Percentiles rank a stretch among this genome's conserved stretches.
Conservation (phyloP, 345 rosid species). For the Mangifera indica region DNA sequence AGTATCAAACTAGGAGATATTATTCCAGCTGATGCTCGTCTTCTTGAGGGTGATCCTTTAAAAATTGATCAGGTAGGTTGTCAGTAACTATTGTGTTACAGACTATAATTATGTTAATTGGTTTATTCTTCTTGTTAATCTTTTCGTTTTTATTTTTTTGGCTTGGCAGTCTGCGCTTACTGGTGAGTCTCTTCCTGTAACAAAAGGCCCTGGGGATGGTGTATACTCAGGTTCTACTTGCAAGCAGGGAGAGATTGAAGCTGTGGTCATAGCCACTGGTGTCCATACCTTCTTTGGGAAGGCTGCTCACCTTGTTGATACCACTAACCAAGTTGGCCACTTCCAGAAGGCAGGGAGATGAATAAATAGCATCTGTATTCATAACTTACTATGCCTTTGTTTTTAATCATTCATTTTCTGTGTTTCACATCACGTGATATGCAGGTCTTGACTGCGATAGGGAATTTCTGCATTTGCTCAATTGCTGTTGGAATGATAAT, state of each 20-base stretch:
- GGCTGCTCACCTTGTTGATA: conserved; percentile 96
- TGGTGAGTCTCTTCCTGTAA: conserved; percentile 97
- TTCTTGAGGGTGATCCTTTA: conserved; percentile 92
- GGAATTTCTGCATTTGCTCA: conserved; percentile 98
- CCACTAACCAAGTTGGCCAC: conserved; percentile 98
- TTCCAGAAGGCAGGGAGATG: conserved; percentile 74
- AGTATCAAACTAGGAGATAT: conserved; percentile 96
- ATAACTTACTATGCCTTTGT: neutral
- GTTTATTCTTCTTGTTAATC: conserved; percentile 2
- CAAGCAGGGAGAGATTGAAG: conserved; percentile 97
- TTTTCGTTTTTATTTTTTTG: neutral
- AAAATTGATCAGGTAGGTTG: conserved; percentile 85
- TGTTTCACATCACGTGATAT: conserved; percentile 16
- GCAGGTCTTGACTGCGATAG: conserved; percentile 96
- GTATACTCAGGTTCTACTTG: conserved; percentile 97
- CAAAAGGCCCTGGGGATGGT: conserved; percentile 96
- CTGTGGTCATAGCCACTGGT: conserved; percentile 93
- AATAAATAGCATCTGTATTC: neutral
- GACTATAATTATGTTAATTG: conserved; percentile 17
- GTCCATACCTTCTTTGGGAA: conserved; percentile 98
- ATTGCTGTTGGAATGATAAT: conserved; percentile 91
- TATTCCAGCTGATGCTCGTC: conserved; percentile 95
- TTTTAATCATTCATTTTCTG: conserved; percentile 16
- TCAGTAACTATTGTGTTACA: neutral
- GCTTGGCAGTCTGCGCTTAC: conserved; percentile 87